Evolutionary conservation across 352 stramenopile genomes (phyloP).

Genomic region (Phytophthora kernoviae): DNA sequence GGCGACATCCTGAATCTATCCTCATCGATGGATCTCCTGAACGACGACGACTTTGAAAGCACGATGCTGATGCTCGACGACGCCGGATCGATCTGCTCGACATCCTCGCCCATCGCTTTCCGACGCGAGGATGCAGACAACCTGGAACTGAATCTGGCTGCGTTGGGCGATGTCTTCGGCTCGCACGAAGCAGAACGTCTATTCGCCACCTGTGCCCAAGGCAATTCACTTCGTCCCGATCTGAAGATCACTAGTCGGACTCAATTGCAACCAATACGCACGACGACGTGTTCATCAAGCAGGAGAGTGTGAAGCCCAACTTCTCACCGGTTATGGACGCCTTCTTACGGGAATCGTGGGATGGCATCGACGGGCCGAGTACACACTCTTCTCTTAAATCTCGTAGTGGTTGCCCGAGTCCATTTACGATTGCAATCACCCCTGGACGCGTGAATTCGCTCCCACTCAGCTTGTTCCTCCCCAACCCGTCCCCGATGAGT

Average conservation of each 20-base stretch:
- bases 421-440: slow-evolving; percentile 21
- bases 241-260: slow-evolving; percentile 38
- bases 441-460: slow-evolving; percentile 34
- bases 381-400: slow-evolving; percentile 37
- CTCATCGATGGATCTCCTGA: slow-evolving; percentile 47
- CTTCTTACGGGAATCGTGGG: slow-evolving; percentile 64
- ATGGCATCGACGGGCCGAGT: slow-evolving; percentile 41
- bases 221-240: slow-evolving; percentile 16
- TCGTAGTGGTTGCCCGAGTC: slow-evolving; percentile 4
- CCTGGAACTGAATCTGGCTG: slow-evolving; percentile 49
- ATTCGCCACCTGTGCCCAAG: background rate
- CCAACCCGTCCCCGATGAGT: slow-evolving; percentile 13
- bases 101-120: slow-evolving; percentile 21
- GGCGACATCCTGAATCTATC: slow-evolving; percentile 54
- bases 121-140: slow-evolving; percentile 43
- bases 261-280: slow-evolving; percentile 8
- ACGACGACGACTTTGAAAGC: slow-evolving; percentile 70
- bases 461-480: slow-evolving; percentile 31
- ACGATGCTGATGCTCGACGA: slow-evolving; percentile 71
- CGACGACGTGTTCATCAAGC: slow-evolving; percentile 42
- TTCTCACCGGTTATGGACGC: slow-evolving; percentile 66
- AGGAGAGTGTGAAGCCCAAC: slow-evolving; percentile 36
- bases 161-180: slow-evolving; percentile 52
- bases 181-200: slow-evolving; percentile 22
- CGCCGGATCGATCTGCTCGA: slow-evolving; percentile 5